Base-by-base conservation (phyloP, 2,329 filamentous ascomycete species). In the Xylaria sp. region DNA sequence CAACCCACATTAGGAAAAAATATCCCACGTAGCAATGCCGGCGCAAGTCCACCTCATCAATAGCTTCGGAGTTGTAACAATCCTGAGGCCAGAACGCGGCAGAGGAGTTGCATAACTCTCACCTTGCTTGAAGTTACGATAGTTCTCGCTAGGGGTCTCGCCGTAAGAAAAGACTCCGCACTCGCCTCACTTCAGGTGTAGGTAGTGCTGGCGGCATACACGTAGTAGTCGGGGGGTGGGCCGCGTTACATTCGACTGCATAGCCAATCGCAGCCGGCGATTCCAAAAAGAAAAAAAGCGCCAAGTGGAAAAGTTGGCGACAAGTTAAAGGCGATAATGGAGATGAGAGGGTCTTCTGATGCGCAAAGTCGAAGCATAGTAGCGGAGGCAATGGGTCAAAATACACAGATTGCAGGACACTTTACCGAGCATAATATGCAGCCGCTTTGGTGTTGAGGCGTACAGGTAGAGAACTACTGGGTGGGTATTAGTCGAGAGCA, bases 201-300 rank as follows among this genome's bases (percentile, higher is more conserved):
- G 49, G 49, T 49, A 22, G 49, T 44, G 51, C 44, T 38, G 27
- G 36, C 42, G 36, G 29, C 45, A 27, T 62, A 22, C 31, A 54
- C 39, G 17, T 53, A 54, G 17, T 49, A 42, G 31, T 29, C 39
- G 6, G 42, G 54, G 31, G n/a, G 44, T 56, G 61, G 56, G 56
- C 44, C 39, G 5, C 20, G 38, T 38, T 57, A 47, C 51, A 39
- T 27, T 56, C 10, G 50, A 4, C 44, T 17, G 50, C 31, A 38
- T 51, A 25, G 44, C 61, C 61, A 67, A 64, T 67, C 29, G 55
- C 44, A 56, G 33, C n/a, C 13, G 7, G 15, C n/a, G 29, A 17
- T 47, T 60, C 31, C 29, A 17, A 54, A 60, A 60, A 64, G 59
- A 51, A 47, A 67, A 47, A 67, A 61, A 49, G 11, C 11, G 44